phyloP scores from a whole-genome alignment of 495 filamentous ascomycete genomes.

The Penicillium cinerascens region DNA sequence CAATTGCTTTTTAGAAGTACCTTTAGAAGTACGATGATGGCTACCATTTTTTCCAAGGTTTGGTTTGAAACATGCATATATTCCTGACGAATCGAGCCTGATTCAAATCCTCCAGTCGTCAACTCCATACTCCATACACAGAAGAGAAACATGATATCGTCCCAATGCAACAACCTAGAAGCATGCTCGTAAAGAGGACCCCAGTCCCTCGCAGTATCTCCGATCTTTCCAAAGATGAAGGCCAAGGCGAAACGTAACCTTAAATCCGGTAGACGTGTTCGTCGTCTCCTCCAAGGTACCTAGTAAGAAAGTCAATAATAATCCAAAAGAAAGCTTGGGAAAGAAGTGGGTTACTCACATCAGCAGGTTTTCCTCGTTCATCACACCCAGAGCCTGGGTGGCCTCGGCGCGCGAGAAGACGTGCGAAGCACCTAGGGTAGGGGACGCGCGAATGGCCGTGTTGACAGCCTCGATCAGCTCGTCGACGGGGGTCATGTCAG shows the following conservation, averaged over 20 bases:
- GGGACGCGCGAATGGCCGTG: slow-evolving; percentile 48
- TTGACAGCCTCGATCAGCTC: slow-evolving; percentile 80
- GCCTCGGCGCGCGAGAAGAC: slow-evolving; percentile 71
- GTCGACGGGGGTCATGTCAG: slow-evolving; percentile 73
- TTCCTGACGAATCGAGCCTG: slow-evolving; percentile 17
- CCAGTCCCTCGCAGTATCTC: not conserved
- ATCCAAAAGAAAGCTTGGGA: not conserved
- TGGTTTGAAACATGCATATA: not conserved
- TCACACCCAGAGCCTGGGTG: slow-evolving; percentile 65
- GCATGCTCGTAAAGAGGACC: slow-evolving; percentile 17
- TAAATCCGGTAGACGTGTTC: slow-evolving; percentile 51
- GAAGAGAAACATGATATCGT: slow-evolving; percentile 28
- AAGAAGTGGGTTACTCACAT: slow-evolving; percentile 63
- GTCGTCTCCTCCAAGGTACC: slow-evolving; percentile 52
- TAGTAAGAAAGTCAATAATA: slow-evolving; percentile 17
- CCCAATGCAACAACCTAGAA: slow-evolving; percentile 25
- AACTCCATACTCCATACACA: slow-evolving; percentile 26
- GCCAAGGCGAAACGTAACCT: slow-evolving; percentile 4
- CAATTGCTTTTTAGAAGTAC: no score
- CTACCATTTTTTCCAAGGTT: no score
- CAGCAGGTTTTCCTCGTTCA: slow-evolving; percentile 83
- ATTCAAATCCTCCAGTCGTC: slow-evolving; percentile 11
- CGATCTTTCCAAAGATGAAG: not conserved
- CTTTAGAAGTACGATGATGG: no score
- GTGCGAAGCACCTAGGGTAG: slow-evolving; percentile 35